Base-by-base conservation (phyloP, 805 yeast species). In the Naumovozyma castellii region DNA sequence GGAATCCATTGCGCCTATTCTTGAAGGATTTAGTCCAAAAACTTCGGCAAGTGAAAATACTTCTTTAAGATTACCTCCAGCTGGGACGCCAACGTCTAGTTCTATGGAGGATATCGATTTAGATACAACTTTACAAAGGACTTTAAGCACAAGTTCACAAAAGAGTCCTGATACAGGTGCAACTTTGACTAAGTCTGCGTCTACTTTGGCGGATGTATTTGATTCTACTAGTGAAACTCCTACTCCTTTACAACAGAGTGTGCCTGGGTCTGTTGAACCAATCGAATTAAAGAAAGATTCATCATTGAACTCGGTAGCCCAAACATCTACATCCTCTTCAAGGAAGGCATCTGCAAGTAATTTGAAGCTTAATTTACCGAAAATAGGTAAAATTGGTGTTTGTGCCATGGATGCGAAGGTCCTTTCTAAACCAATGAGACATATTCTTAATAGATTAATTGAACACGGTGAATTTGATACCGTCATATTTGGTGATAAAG, bases 371-470 rank as follows among this genome's bases (percentile, higher is more conserved):
- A 70, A 71, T 46, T 53, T 78, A 38, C 85, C 84, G 3, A 77
- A 73, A 48, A 76, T 88, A 47, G 97, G 98, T 31, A 88, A 85
- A 49, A 85, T 92, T 50, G 99, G 99, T 39, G 95, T 92, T 1
- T 92, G 99, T 65, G 99, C 99, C 9, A 88, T 92, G 97, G 99
- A 92, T 62, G 80, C 88, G 43, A 92, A 92, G 62, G 98, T 88
- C 2, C 72, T 94, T 55, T 82, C 94, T 34, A 92, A 92, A 65
- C 98, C 99, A 2, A 90, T 97, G 57, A 70, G 97, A 43, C 84
- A 84, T 45, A 92, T 92, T 47, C 68, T 92, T 52, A 87, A 84
- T 59, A 69, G 95, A 39, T 67, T 92, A 56, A 84, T 90, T 43
- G 94, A 84, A 49, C 79, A 84, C 50, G 97, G 96, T 20, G 97